A percentile compares a stretch with the other conserved stretches of the same genome.
Conservation (phyloP, 441 rosid genomes). For the Populus hybrid region DNA sequence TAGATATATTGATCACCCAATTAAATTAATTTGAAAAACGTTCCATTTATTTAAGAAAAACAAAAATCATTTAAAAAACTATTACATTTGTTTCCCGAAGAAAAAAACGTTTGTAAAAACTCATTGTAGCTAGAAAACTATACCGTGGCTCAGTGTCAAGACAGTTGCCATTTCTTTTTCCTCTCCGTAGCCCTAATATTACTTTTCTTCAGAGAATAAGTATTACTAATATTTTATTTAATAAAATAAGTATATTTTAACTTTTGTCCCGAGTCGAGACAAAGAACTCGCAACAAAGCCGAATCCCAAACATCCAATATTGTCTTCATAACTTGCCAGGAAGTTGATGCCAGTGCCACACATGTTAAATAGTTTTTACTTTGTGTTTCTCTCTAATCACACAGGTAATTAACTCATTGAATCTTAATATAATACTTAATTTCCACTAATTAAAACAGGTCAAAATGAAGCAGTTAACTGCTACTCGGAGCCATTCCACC, state of each 20-base stretch:
- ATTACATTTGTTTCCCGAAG: too few relatives aligned
- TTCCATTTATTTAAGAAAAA: too few relatives aligned
- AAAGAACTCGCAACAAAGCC: not conserved
- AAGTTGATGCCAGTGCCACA: not conserved
- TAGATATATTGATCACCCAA: too few relatives aligned
- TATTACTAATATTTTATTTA: too few relatives aligned
- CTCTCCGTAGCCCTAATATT: too few relatives aligned
- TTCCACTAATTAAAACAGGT: not conserved
- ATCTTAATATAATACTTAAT: not conserved
- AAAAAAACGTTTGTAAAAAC: too few relatives aligned
- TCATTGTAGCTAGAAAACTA: too few relatives aligned
- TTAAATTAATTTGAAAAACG: too few relatives aligned
- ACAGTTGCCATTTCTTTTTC: too few relatives aligned
- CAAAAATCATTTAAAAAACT: too few relatives aligned
- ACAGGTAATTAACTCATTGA: not conserved
- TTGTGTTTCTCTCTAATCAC: not conserved
- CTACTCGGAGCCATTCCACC: not conserved
- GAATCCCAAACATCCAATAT: not conserved
- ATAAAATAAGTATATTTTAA: not conserved
- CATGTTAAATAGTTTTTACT: not conserved
- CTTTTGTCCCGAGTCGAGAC: not conserved
- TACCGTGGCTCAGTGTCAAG: too few relatives aligned
- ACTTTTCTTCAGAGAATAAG: too few relatives aligned
- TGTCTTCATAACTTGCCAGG: not conserved
- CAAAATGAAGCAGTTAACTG: not conserved